Evolutionary conservation across 2,329 filamentous ascomycete genomes (phyloP).

Genomic region (Curvularia eragrostidis): DNA sequence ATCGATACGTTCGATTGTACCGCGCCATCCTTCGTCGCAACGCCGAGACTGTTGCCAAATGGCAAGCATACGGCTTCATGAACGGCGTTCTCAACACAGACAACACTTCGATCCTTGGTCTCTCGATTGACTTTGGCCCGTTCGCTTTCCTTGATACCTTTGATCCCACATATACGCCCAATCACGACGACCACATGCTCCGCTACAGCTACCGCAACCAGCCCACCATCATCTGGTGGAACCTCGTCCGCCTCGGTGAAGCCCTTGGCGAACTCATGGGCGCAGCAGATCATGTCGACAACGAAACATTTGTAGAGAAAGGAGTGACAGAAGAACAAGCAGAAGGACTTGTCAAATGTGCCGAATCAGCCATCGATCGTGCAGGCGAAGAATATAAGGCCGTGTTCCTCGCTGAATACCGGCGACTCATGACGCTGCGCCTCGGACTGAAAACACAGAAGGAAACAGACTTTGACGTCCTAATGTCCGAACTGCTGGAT

Average conservation of each 20-base stretch:
- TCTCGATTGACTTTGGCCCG: conserved; percentile 93
- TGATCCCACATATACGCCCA: conserved; percentile 91
- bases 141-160: conserved; percentile 99
- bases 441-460: conserved; percentile 76
- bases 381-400: conserved; percentile 86
- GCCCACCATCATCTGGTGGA: conserved; percentile 98
- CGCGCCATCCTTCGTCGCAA: conserved; percentile 86
- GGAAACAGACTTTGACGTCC: conserved; percentile 75
- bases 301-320: conserved; percentile 71
- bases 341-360: conserved; percentile 74
- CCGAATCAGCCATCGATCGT: conserved; percentile 81
- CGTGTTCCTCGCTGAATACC: conserved; percentile 89
- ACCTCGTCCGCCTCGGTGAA: conserved; percentile 89
- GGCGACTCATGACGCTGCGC: conserved; percentile 78
- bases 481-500: conserved; percentile 85
- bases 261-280: conserved; percentile 87
- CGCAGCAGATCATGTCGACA: conserved; percentile 74
- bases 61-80: conserved; percentile 99
- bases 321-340: conserved; percentile 75
- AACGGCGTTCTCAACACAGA: conserved; percentile 98
- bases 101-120: conserved; percentile 88
- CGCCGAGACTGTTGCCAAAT: conserved; percentile 84
- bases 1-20: conserved; percentile 86
- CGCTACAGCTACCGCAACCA: conserved; percentile 95
- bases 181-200: conserved; percentile 89